Evolutionary conservation across 768 basidiomycete species (phyloP).

Genomic region (Xerocomus brunneocitrinus): DNA sequence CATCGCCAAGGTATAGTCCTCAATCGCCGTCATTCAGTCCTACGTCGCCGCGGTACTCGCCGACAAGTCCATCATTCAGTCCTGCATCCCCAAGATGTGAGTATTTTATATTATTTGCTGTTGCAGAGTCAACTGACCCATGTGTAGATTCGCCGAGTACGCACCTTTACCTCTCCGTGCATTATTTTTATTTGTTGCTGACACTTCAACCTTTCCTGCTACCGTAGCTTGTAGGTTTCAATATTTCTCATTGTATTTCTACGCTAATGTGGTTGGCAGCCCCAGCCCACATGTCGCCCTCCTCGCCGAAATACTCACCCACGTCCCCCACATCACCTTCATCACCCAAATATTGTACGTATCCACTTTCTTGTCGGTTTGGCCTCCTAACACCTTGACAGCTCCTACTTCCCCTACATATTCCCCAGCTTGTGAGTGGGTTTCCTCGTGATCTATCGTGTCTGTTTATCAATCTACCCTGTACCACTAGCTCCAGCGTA

Average conservation of each 20-base stretch:
- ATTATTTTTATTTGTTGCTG: conserved; percentile 18
- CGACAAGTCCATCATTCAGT: conserved; percentile 87
- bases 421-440: conserved; percentile 76
- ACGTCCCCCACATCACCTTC: conserved; percentile 90
- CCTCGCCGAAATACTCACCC: conserved; percentile 90
- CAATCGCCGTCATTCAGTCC: conserved; percentile 90
- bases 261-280: conserved; percentile 37
- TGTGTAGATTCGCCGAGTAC: conserved; percentile 73
- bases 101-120: conserved; percentile 24
- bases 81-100: conserved; percentile 87
- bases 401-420: conserved; percentile 40
- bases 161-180: conserved; percentile 27
- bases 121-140: background rate
- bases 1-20: conserved; percentile 81
- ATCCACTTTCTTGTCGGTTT: background rate
- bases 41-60: conserved; percentile 85
- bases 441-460: background rate
- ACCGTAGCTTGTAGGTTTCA: conserved; percentile 56
- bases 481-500: conserved; percentile 63
- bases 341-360: conserved; percentile 88
- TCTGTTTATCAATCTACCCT: conserved; percentile 4
- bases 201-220: conserved; percentile 4
- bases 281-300: conserved; percentile 78
- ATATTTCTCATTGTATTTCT: background rate
- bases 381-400: conserved; percentile 10